Evolutionary conservation across 805 yeast species (phyloP).

Genomic region (Saturnispora ahearnii): DNA sequence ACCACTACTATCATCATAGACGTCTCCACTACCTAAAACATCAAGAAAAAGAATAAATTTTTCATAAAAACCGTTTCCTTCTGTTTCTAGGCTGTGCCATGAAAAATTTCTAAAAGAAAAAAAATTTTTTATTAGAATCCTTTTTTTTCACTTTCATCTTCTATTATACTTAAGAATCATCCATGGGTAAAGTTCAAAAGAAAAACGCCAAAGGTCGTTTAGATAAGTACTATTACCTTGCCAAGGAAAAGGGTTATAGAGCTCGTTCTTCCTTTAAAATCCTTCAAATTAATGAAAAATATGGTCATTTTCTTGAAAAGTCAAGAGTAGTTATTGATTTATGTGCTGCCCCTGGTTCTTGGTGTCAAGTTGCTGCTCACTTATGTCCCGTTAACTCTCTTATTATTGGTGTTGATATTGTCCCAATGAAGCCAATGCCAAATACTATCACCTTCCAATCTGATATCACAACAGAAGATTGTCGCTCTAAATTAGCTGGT

Average conservation of each 20-base stretch:
- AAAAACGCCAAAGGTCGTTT: slow-evolving; percentile 98
- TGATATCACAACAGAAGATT: slow-evolving; percentile 96
- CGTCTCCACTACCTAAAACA: too few relatives aligned
- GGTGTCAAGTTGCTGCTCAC: slow-evolving; percentile 98
- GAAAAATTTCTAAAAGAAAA: neutral
- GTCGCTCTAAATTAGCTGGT: slow-evolving; percentile 89
- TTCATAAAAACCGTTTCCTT: too few relatives aligned
- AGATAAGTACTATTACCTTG: slow-evolving; percentile 91
- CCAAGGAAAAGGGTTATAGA: slow-evolving; percentile 96
- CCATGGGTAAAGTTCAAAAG: slow-evolving; percentile 72
- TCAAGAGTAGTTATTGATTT: slow-evolving; percentile 94
- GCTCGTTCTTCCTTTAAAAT: slow-evolving; percentile 98
- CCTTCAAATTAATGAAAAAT: slow-evolving; percentile 91
- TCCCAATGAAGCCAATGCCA: slow-evolving; percentile 94
- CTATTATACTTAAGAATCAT: neutral
- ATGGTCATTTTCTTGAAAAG: slow-evolving; percentile 88
- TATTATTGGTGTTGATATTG: slow-evolving; percentile 98
- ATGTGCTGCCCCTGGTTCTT: slow-evolving; percentile 99
- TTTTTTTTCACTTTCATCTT: neutral
- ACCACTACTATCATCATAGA: too few relatives aligned
- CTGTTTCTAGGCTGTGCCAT: neutral
- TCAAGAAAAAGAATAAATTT: too few relatives aligned
- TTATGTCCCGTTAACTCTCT: slow-evolving; percentile 87
- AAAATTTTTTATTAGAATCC: neutral
- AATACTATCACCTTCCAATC: slow-evolving; percentile 91